Evolutionary conservation across 345 rosid species (phyloP).

Genomic region (Eucalyptus grandis): DNA sequence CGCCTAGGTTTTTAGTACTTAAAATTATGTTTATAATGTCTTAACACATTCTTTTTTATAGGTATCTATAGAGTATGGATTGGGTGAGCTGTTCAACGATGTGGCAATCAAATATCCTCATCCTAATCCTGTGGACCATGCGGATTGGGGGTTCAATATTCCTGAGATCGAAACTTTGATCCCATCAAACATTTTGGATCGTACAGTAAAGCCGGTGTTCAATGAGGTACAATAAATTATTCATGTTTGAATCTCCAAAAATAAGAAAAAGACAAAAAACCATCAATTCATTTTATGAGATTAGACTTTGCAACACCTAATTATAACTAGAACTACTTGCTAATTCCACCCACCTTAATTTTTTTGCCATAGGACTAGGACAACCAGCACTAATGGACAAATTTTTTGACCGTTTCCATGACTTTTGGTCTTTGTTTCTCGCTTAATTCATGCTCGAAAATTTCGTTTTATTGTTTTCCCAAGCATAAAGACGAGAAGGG

Average conservation of each 20-base stretch:
- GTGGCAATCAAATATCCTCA: constrained; percentile 61
- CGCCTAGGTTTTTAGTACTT: not conserved
- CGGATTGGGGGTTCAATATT: constrained; percentile 36
- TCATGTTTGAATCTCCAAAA: not conserved
- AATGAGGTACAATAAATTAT: constrained; percentile 24
- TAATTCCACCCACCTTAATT: not conserved
- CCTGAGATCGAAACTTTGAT: constrained; percentile 51
- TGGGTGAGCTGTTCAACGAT: constrained; percentile 65
- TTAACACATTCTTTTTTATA: not conserved
- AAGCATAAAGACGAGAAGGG: too few species aligned
- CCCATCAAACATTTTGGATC: constrained; percentile 54
- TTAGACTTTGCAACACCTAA: rapidly evolving
- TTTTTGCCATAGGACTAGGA: not conserved
- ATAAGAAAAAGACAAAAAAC: too few species aligned
- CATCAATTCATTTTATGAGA: not conserved
- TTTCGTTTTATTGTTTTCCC: too few species aligned
- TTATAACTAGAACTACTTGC: rapidly evolving
- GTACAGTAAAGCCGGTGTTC: constrained; percentile 20
- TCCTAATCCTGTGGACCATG: constrained; percentile 10
- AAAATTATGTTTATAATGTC: not conserved
- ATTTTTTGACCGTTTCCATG: too few species aligned
- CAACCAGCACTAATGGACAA: too few species aligned
- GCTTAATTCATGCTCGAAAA: too few species aligned
- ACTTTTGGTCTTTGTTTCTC: too few species aligned
- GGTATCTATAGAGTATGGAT: constrained; percentile 70